These are phyloP conservation scores for Melampsora americana DNA, from an alignment of 1,284 basidiomycete genomes.

Conservation along the genomic window DNA sequence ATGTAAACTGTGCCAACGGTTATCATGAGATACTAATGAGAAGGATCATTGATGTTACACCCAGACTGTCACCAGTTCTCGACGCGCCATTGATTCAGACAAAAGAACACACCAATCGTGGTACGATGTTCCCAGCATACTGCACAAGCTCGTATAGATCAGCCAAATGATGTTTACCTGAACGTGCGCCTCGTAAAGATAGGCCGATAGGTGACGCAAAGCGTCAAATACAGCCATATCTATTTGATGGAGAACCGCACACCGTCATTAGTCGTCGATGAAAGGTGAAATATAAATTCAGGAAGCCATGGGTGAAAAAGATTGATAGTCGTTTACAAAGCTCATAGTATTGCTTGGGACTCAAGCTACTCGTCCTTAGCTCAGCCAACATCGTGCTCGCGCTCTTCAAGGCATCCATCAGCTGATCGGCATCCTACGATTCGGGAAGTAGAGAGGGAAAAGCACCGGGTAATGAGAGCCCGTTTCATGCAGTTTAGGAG, in stretches of 20 bases:
- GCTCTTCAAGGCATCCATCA: constrained; percentile 94
- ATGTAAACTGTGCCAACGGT: constrained; percentile 96
- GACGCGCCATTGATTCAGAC: background rate
- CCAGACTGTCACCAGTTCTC: no score
- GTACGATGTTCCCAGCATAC: constrained; percentile 86
- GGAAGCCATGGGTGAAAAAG: background rate
- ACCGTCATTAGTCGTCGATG: background rate
- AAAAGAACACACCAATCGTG: constrained; percentile 57
- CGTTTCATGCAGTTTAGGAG: background rate
- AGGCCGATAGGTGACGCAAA: constrained; percentile 73
- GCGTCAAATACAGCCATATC: constrained; percentile 97
- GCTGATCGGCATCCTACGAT: constrained; percentile 78
- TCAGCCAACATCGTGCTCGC: constrained; percentile 93
- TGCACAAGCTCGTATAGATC: constrained; percentile 96
- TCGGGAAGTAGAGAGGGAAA: no score
- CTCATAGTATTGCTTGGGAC: constrained; percentile 89
- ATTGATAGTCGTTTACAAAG: constrained; percentile 64
- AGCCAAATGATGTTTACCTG: constrained; percentile 83
- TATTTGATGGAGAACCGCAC: constrained; percentile 52
- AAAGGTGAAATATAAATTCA: no score
- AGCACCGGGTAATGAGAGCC: background rate
- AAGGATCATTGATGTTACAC: background rate
- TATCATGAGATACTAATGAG: constrained; percentile 78
- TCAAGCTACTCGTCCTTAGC: constrained; percentile 80
- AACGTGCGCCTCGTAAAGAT: constrained; percentile 89